phyloP scores from a whole-genome alignment of 1,139 yeast genomes.

The Candida sojae region DNA sequence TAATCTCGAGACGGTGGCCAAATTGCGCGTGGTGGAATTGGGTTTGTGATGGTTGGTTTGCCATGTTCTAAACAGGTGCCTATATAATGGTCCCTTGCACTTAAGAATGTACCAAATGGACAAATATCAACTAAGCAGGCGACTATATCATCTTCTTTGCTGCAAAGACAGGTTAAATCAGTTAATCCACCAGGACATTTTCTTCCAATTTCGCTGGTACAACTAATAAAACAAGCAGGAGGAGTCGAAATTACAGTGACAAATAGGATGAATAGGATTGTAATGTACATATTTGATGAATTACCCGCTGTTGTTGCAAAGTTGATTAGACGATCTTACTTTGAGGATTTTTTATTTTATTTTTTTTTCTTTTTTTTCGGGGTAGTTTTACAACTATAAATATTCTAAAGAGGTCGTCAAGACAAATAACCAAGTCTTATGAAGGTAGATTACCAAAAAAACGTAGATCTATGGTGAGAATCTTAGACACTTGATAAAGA shows the following conservation, averaged over 20 bases:
- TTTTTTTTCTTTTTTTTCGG: too few species aligned
- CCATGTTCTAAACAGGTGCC: conserved; percentile 54
- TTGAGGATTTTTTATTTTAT: background rate
- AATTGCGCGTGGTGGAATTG: conserved; percentile 13
- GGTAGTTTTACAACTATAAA: too few species aligned
- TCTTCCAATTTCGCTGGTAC: conserved; percentile 40
- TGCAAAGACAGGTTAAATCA: conserved; percentile 46
- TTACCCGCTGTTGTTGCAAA: conserved; percentile 8
- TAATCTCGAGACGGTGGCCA: conserved; percentile 10
- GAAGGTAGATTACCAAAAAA: too few species aligned
- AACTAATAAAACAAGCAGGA: conserved; percentile 55
- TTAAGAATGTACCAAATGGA: conserved; percentile 47
- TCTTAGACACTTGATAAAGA: too few species aligned
- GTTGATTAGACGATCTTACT: background rate
- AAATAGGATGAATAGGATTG: conserved; percentile 3
- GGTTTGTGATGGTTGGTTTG: conserved; percentile 14
- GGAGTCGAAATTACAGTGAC: conserved; percentile 38
- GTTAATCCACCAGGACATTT: conserved; percentile 30
- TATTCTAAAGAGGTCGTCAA: too few species aligned
- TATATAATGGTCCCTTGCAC: conserved; percentile 55
- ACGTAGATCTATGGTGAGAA: too few species aligned
- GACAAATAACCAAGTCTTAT: too few species aligned
- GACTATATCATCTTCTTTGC: conserved; percentile 34
- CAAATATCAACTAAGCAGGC: conserved; percentile 52
- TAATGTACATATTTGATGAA: background rate